phyloP scores from a whole-genome alignment of 495 filamentous ascomycete species.

The Aspergillus egyptiacus region DNA sequence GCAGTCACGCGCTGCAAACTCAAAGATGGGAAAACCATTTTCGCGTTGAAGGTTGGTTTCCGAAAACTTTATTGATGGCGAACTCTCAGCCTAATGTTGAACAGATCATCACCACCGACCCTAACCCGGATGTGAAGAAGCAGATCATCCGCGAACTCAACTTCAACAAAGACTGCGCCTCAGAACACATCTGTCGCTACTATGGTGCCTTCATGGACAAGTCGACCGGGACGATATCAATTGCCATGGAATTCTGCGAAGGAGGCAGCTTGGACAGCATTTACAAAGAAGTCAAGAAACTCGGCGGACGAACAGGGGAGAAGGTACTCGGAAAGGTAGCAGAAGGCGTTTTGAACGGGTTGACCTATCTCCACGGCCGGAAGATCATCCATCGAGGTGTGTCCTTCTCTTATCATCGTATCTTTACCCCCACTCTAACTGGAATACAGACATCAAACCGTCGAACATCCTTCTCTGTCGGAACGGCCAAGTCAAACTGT shows the following conservation, averaged over 20 bases:
- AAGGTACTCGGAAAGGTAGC: slow-evolving; percentile 98
- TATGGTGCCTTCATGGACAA: slow-evolving; percentile 95
- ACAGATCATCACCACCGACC: slow-evolving; percentile 95
- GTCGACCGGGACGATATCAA: slow-evolving; percentile 87
- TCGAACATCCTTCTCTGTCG: slow-evolving; percentile 94
- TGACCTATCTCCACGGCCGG: slow-evolving; percentile 92
- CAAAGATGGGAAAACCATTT: slow-evolving; percentile 85
- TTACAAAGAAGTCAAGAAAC: slow-evolving; percentile 92
- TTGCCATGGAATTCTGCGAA: slow-evolving; percentile 99
- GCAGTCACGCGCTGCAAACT: slow-evolving; percentile 88
- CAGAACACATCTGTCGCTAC: slow-evolving; percentile 90
- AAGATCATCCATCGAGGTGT: slow-evolving; percentile 91
- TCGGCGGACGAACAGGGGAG: slow-evolving; percentile 91
- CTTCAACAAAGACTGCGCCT: slow-evolving; percentile 96
- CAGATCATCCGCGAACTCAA: slow-evolving; percentile 92
- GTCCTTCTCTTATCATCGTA: slow-evolving; percentile 5
- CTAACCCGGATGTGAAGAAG: slow-evolving; percentile 94
- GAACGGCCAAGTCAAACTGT: slow-evolving; percentile 90
- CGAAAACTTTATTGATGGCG: neutral
- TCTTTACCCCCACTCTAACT: slow-evolving; percentile 5
- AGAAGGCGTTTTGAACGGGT: slow-evolving; percentile 86
- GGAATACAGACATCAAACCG: slow-evolving; percentile 77
- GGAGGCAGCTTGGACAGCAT: slow-evolving; percentile 92
- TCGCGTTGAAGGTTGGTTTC: slow-evolving; percentile 81
- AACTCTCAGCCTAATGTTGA: neutral